phyloP scores from a whole-genome alignment of 495 filamentous ascomycete species.

The Penicillium angulare region DNA sequence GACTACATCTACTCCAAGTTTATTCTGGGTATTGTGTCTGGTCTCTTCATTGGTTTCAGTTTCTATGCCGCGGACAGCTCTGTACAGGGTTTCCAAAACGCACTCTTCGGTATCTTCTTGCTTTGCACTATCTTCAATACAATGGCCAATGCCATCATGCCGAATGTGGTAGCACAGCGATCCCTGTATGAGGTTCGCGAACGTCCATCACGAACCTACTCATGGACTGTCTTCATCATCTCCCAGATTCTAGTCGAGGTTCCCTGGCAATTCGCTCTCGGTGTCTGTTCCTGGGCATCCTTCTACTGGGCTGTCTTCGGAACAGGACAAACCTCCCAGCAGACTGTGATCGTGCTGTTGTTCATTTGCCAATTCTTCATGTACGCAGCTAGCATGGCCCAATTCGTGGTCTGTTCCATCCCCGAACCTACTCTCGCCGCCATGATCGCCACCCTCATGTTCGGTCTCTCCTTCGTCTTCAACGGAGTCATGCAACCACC shows the following conservation, averaged over 20 bases:
- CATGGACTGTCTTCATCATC: constrained; percentile 52
- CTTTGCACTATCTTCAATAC: constrained; percentile 71
- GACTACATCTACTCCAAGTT: constrained; percentile 51
- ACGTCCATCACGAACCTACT: constrained; percentile 47
- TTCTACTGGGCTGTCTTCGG: constrained; percentile 50
- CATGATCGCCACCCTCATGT: constrained; percentile 54
- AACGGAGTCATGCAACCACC: constrained; percentile 60
- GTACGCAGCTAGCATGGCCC: constrained; percentile 42
- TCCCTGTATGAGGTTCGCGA: constrained; percentile 53
- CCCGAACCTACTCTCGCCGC: constrained; percentile 52
- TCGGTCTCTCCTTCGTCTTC: constrained; percentile 56
- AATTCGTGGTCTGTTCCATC: constrained; percentile 54
- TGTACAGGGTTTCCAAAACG: constrained; percentile 76
- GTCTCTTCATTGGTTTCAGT: constrained; percentile 83
- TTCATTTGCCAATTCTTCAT: constrained; percentile 51
- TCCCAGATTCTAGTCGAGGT: constrained; percentile 51
- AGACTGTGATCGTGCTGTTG: constrained; percentile 51
- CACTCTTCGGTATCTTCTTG: constrained; percentile 80
- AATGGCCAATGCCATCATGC: constrained; percentile 59
- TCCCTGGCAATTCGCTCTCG: constrained; percentile 46
- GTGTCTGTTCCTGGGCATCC: constrained; percentile 41
- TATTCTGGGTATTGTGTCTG: constrained; percentile 45
- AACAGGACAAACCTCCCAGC: constrained; percentile 35
- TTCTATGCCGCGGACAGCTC: constrained; percentile 59
- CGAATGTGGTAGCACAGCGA: constrained; percentile 46